phyloP scores from a whole-genome alignment of 1,139 yeast genomes.

The Starmera stellimalicola region DNA sequence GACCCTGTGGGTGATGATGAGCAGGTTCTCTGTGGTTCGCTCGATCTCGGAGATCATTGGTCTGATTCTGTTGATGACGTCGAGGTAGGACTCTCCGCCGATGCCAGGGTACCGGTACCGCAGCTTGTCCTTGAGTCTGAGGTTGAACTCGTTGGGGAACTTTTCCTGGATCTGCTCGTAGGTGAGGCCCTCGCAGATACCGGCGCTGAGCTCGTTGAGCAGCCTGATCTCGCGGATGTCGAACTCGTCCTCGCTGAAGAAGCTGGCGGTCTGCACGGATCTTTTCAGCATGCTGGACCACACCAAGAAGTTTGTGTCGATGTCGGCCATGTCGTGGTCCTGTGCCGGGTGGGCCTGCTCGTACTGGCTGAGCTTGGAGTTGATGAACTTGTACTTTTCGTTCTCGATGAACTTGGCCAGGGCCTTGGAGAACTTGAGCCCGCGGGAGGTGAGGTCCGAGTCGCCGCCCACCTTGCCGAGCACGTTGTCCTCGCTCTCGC shows the following conservation, averaged over 20 bases:
- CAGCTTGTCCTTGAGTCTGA: constrained; percentile 67
- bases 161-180: constrained; percentile 66
- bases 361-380: constrained; percentile 43
- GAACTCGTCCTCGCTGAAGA: constrained; percentile 63
- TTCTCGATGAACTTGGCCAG: constrained; percentile 63
- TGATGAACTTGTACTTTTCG: constrained; percentile 64
- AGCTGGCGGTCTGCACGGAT: constrained; percentile 67
- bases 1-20: constrained; percentile 82
- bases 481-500: constrained; percentile 81
- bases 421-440: constrained; percentile 63
- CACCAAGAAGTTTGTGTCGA: constrained; percentile 55
- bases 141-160: constrained; percentile 70
- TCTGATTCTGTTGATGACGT: constrained; percentile 80
- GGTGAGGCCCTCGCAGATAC: constrained; percentile 87
- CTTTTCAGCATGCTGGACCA: constrained; percentile 88
- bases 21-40: constrained; percentile 78
- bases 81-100: constrained; percentile 94
- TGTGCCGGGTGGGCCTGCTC: constrained; percentile 30
- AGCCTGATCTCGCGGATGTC: constrained; percentile 85
- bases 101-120: constrained; percentile 89
- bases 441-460: constrained; percentile 71
- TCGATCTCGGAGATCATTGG: constrained; percentile 91
- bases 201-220: constrained; percentile 91
- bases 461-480: constrained; percentile 91
- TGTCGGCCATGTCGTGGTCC: not conserved